A percentile compares a stretch with the other conserved stretches of the same genome.
Evolutionary conservation across 1,284 basidiomycete genomes (phyloP).

Genomic region (Ustanciosporium gigantosporum): DNA sequence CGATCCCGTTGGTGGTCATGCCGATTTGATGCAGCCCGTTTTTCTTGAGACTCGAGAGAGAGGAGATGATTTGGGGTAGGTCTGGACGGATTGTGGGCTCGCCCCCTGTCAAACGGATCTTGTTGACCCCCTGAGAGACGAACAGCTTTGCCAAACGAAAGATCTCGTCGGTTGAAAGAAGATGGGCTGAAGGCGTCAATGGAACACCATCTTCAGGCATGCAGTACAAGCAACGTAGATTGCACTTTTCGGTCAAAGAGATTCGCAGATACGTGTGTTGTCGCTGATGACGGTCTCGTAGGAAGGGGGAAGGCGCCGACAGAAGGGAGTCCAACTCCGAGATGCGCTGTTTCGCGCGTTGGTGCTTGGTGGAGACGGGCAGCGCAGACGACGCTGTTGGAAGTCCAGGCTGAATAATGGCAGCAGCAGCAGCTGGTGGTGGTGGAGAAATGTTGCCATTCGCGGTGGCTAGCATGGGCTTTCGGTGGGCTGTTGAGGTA

Average conservation of each 20-base stretch:
- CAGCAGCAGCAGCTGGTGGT: too few species aligned
- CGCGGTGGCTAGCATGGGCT: too few species aligned
- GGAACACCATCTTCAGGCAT: slow-evolving; percentile 83
- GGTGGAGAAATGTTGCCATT: too few species aligned
- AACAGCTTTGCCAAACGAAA: slow-evolving; percentile 73
- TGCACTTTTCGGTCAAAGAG: slow-evolving; percentile 82
- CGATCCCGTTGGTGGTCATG: slow-evolving; percentile 83
- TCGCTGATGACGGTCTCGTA: slow-evolving; percentile 40
- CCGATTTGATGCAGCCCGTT: slow-evolving; percentile 75
- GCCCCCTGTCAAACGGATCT: slow-evolving; percentile 84
- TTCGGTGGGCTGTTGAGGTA: too few species aligned
- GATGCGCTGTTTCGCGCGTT: slow-evolving; percentile 22
- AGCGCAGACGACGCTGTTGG: neutral
- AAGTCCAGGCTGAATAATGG: neutral
- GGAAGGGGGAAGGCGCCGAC: slow-evolving; percentile 13
- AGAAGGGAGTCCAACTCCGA: slow-evolving; percentile 18
- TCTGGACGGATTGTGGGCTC: slow-evolving; percentile 83
- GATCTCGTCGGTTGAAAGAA: slow-evolving; percentile 77
- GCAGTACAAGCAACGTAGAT: slow-evolving; percentile 85
- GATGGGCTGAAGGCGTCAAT: slow-evolving; percentile 71
- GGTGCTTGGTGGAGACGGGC: slow-evolving; percentile 1
- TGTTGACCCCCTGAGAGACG: slow-evolving; percentile 75
- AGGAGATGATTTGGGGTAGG: slow-evolving; percentile 71
- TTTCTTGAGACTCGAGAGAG: slow-evolving; percentile 39
- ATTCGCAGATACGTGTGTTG: slow-evolving; percentile 80